phyloP scores from a whole-genome alignment of 1,284 basidiomycete species.

The Fistulina hepatica region DNA sequence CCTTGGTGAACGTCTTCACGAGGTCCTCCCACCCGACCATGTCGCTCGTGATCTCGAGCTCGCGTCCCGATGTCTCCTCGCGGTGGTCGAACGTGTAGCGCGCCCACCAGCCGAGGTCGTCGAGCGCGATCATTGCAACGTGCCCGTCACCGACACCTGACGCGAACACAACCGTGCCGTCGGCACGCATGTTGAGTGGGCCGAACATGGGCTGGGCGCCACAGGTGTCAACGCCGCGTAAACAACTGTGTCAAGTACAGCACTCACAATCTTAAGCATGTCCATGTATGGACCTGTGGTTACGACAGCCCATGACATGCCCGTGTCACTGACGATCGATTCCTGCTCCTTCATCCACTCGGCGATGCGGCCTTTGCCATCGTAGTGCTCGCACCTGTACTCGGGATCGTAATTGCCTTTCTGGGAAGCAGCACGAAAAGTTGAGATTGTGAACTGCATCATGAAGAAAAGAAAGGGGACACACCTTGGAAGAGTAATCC shows the following conservation, averaged over 20 bases:
- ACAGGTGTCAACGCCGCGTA: not conserved
- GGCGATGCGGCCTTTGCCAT: conserved; percentile 23
- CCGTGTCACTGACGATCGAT: conserved; percentile 7
- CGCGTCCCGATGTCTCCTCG: conserved; percentile 13
- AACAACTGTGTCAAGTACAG: not conserved
- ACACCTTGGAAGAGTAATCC: conserved; percentile 34
- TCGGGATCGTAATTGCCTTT: conserved; percentile 26
- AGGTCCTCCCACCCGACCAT: conserved; percentile 15
- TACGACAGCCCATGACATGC: conserved; percentile 6
- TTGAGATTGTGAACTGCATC: not conserved
- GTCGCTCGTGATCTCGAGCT: conserved; percentile 16
- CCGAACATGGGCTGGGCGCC: conserved; percentile 12
- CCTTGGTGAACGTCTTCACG: conserved; percentile 11
- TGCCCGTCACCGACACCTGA: conserved; percentile 14
- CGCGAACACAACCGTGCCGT: conserved; percentile 21
- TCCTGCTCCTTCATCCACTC: conserved; percentile 17
- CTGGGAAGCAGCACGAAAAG: conserved; percentile 5
- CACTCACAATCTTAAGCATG: conserved; percentile 8
- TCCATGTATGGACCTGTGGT: conserved; percentile 10
- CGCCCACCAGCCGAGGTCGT: conserved; percentile 20
- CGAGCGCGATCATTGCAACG: conserved; percentile 18
- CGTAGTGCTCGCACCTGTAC: conserved; percentile 29
- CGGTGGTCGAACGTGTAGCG: conserved; percentile 20
- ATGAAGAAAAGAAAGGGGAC: conserved; percentile 1
- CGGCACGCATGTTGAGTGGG: conserved; percentile 15